Conservation (phyloP, 805 yeast species). For the Yarrowia sp. region DNA sequence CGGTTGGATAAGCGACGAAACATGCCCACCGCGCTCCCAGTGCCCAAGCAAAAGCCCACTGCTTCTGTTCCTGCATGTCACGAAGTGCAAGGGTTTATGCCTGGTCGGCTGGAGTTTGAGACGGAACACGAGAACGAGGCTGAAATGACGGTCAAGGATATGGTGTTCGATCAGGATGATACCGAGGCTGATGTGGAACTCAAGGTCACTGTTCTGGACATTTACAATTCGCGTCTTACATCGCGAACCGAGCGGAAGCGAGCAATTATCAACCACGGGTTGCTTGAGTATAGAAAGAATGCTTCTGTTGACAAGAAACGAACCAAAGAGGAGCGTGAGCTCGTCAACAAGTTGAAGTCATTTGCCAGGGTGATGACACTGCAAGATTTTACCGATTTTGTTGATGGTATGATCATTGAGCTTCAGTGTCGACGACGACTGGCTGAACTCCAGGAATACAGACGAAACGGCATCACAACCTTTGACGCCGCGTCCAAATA, state of each 20-base stretch:
- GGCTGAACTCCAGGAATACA: constrained; percentile 88
- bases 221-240: constrained; percentile 84
- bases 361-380: constrained; percentile 77
- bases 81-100: constrained; percentile 97
- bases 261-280: constrained; percentile 64
- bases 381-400: constrained; percentile 72
- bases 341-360: constrained; percentile 70
- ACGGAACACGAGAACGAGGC: constrained; percentile 97
- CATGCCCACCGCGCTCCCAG: constrained; percentile 72
- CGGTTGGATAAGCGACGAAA: constrained; percentile 68
- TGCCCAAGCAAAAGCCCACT: constrained; percentile 80
- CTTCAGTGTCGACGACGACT: constrained; percentile 74
- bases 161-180: constrained; percentile 94
- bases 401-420: constrained; percentile 72
- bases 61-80: constrained; percentile 96
- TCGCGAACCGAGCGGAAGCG: constrained; percentile 92
- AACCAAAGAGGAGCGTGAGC: constrained; percentile 84
- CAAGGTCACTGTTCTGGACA: constrained; percentile 80
- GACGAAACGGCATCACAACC: constrained; percentile 82
- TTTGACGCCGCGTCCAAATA: constrained; percentile 78
- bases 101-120: constrained; percentile 95
- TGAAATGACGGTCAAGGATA: constrained; percentile 87
- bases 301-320: constrained; percentile 80
- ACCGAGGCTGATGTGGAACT: constrained; percentile 82
- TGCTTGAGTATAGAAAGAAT: constrained; percentile 80